Evolutionary conservation across 164 flowering plant genomes (phyloP).

Genomic region (Cinnamomum micranthum): DNA sequence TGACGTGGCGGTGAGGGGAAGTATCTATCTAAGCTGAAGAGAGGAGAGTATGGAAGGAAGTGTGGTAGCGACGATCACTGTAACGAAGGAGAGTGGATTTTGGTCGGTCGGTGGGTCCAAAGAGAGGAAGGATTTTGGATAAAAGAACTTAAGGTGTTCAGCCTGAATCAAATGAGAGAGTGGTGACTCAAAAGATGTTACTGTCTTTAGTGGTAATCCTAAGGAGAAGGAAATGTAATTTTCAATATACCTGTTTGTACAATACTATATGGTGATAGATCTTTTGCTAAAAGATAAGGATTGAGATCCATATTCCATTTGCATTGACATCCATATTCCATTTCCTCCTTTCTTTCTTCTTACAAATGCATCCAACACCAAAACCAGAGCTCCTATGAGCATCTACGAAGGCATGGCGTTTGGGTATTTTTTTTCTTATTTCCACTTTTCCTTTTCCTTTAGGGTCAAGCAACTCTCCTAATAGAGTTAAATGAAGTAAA

Average conservation of each 20-base stretch:
- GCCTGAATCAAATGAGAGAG: no score
- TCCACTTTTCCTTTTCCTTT: not conserved
- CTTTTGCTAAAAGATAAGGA: not conserved
- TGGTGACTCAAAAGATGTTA: no score
- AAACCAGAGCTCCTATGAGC: constrained; percentile 25
- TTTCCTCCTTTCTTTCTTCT: not conserved
- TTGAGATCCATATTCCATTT: constrained; percentile 1
- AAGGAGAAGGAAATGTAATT: no score
- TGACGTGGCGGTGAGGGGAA: not conserved
- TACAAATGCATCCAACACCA: constrained; percentile 16
- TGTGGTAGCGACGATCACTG: not conserved
- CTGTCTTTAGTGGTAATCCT: no score
- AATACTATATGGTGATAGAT: no score
- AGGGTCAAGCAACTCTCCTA: no score
- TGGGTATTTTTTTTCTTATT: constrained; percentile 9
- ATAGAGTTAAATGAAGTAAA: no score
- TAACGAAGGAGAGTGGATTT: not conserved
- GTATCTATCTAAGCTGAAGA: no score
- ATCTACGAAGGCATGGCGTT: constrained; percentile 5
- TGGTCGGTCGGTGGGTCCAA: not conserved
- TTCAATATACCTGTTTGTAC: no score
- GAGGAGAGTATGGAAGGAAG: not conserved
- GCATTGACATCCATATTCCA: not conserved
- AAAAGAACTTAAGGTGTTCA: no score
- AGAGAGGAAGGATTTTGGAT: not conserved